Percentiles rank a stretch among this genome's conserved stretches.
phyloP scores from a whole-genome alignment of 768 basidiomycete genomes.

The Dacryopinax spathularia region DNA sequence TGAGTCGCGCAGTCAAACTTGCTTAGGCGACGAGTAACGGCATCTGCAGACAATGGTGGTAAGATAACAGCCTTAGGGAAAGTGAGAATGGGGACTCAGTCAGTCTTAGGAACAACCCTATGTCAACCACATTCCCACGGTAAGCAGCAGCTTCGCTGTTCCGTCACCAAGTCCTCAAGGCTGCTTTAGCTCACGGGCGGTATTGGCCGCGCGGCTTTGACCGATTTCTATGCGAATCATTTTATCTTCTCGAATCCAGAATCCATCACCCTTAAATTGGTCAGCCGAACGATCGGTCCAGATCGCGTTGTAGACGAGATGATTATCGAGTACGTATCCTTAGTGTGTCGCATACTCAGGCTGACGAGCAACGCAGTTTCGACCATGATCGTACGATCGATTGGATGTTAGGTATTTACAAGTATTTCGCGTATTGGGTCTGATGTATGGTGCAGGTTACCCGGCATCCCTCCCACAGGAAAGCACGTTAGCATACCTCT shows the following conservation, averaged over 20 bases:
- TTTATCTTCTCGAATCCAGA: slow-evolving; percentile 25
- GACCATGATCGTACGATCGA: slow-evolving; percentile 13
- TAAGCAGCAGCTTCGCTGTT: not conserved
- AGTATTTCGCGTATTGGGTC: not conserved
- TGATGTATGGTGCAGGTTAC: slow-evolving; percentile 20
- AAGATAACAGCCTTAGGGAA: too few species aligned
- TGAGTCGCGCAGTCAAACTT: slow-evolving; percentile 9
- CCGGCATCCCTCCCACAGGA: slow-evolving; percentile 39
- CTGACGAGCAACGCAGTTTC: too few species aligned
- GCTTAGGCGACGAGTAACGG: not conserved
- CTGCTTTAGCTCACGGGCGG: slow-evolving; percentile 34
- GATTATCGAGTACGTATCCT: slow-evolving; percentile 32
- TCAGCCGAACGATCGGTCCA: slow-evolving; percentile 28
- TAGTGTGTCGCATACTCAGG: too few species aligned
- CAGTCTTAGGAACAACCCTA: slow-evolving; percentile 30
- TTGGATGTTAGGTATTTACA: slow-evolving; percentile 7
- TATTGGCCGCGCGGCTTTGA: slow-evolving; percentile 35
- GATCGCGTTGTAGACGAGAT: slow-evolving; percentile 40
- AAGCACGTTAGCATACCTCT: slow-evolving; percentile 38
- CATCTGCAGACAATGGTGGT: not conserved
- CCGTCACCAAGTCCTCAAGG: not conserved
- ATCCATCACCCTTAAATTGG: slow-evolving; percentile 31
- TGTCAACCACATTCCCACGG: slow-evolving; percentile 45
- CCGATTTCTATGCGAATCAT: slow-evolving; percentile 33
- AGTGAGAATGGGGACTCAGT: too few species aligned